phyloP scores from a whole-genome alignment of 306 rosid species.

The Adenanthera pavonina region DNA sequence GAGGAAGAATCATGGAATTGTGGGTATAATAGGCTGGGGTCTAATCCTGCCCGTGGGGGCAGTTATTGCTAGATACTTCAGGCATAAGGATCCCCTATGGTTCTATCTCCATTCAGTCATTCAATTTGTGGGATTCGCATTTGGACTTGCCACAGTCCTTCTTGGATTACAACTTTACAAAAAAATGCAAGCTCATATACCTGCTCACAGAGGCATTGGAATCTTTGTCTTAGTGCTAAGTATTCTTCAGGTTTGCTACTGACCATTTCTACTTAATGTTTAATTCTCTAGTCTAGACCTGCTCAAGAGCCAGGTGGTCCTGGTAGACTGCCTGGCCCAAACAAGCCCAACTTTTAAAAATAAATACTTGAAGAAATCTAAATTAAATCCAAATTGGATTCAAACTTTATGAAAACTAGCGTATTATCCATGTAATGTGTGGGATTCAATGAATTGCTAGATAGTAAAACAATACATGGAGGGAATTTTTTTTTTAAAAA shows the following conservation, averaged over 20 bases:
- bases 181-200: conserved; percentile 64
- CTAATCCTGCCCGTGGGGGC: conserved; percentile 89
- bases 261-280: neutral
- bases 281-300: neutral
- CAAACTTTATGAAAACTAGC: too few species aligned
- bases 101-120: conserved; percentile 82
- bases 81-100: conserved; percentile 93
- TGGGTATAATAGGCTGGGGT: conserved; percentile 92
- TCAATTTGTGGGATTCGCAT: conserved; percentile 82
- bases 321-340: neutral
- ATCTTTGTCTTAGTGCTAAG: conserved; percentile 83
- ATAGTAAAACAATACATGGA: too few species aligned
- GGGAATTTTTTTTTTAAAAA: too few species aligned
- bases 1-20: conserved; percentile 89
- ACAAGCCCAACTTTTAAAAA: neutral
- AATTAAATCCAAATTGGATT: neutral
- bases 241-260: conserved; percentile 83
- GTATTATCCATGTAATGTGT: too few species aligned
- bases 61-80: conserved; percentile 88
- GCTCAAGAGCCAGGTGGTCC: neutral
- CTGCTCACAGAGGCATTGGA: conserved; percentile 91
- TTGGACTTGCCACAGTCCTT: conserved; percentile 81
- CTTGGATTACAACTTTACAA: conserved; percentile 83
- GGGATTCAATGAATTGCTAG: too few species aligned
- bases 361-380: too few species aligned